Base-by-base conservation (phyloP, 257 asterid genomes). In the Solanum chaucha region DNA sequence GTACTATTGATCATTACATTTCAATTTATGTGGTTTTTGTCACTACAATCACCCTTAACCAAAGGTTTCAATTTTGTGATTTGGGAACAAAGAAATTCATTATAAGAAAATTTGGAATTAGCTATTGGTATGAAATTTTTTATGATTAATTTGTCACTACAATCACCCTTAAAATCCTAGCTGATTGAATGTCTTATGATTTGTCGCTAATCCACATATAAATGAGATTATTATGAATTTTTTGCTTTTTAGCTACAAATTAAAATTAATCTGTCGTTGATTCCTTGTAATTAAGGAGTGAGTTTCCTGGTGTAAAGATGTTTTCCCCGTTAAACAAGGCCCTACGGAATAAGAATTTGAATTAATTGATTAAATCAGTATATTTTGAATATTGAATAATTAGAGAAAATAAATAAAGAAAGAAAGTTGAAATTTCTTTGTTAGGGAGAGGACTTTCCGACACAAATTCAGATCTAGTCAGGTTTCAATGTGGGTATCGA, bases 381-480 rank as follows among this genome's bases (percentile, higher is more conserved):
- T 2, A 11, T 75, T 38, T n/a, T 3, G 0, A 41, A 41, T 22
- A 65, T 0, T 22, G 10, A 36, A 38, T 59, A 59, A 20, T 59
- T 59, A 59, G 28, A 59, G 67, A 51, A 84, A 30, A 5, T 64
- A 10, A 41, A 85, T 30, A 30, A 30, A 30, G 26, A 28, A 41
- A 35, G 6, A 67, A 40, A 41, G 4, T 64, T 20, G 84, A 90
- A 48, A 4, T 48, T 48, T 17, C 20, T 48, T 14, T 48, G 0
- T 14, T 2, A 14, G 3, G 8, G 8, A 4, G 20, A 5, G 20
- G 14, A 41, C 48, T 10, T 41, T 41, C 0, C 20, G 6, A 48
- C 3, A 2, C 0, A 5, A 14, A 48, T 48, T 48, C 1, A 2
- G 3, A 48, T 14, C 6, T 5, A 48, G 3, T 48, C 3, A 2